Evolutionary conservation across 306 rosid species (phyloP).

Genomic region (Canavalia gladiata): DNA sequence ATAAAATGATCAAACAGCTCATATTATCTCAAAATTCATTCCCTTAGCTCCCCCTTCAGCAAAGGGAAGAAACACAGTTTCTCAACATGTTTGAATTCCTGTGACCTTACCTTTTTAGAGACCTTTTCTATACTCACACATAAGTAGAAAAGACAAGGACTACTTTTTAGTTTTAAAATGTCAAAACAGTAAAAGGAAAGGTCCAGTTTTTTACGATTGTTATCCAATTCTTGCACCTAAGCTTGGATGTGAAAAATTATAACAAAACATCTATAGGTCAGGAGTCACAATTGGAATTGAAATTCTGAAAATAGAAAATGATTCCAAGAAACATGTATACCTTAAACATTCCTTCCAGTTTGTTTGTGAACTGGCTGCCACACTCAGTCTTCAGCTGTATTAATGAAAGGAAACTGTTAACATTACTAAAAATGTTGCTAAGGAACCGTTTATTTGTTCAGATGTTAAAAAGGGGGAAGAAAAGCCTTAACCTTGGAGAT

Average conservation of each 20-base stretch:
- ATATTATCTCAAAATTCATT: neutral
- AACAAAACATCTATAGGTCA: constrained; percentile 25
- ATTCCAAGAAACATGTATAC: constrained; percentile 52
- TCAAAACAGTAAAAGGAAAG: neutral
- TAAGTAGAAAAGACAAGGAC: neutral
- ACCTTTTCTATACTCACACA: neutral
- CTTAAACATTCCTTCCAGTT: constrained; percentile 99
- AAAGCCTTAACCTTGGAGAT: constrained; percentile 83
- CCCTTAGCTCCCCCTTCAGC: no score
- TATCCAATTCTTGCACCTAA: neutral
- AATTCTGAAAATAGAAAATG: constrained; percentile 14
- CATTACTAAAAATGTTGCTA: constrained; percentile 26
- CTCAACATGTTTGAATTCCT: neutral
- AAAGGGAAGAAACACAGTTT: neutral
- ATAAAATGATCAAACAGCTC: neutral
- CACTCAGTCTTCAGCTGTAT: constrained; percentile 96
- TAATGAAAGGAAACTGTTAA: constrained; percentile 46
- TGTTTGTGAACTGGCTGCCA: constrained; percentile 99
- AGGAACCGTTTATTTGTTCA: neutral
- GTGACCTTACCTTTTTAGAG: neutral
- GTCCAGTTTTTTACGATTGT: neutral
- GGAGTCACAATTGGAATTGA: neutral
- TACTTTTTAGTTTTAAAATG: neutral
- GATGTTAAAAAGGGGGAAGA: constrained; percentile 24
- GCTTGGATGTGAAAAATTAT: constrained; percentile 12